Base-by-base conservation (phyloP, 176 grass and related monocot genomes). In the Ananas comosus region DNA sequence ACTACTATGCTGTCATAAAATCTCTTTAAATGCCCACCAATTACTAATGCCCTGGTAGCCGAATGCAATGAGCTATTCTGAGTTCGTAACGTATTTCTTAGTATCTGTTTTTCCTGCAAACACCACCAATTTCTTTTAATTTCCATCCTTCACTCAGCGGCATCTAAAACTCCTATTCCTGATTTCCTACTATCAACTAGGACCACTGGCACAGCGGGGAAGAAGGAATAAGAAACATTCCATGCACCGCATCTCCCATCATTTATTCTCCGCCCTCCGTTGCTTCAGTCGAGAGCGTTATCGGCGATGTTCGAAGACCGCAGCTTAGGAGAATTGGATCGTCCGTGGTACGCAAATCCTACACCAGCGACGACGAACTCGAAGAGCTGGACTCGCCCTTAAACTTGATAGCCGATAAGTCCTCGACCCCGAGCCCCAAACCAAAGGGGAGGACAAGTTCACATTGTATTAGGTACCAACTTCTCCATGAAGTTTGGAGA, bases 341-440 rank as follows among this genome's bases (percentile, higher is more conserved):
- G 4, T 84, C 85, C 76, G 79, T 89, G 64, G 75, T 81, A 65
- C 79, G 81, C 16, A 92, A 80, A 76, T 80, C 85, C 24, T 89
- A 96, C 76, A 87, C 83, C 33, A 96, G 92, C 11, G 92, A 96
- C 2, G 86, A 96, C 0, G 88, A 96, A 1, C 78, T 96, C 54
- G 86, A 92, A 3, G 83, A 83, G 57, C 78, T 96, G 1, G 76
- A 80, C 68, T 76, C 53, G 8, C 92, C 88, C 12, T 66, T 96
- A 52, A 21, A 53, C 11, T 83, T 81, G 16, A 80, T 96, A 12
- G 85, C 83, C 11, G 83, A 96, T 5, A 86, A 59, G 79, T 61
- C 9, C 21, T 61, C 56, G 21, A 61, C 16, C 56, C 56, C 56
- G 9, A 22, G 21, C 16, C 17, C 56, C 56, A 61, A 61, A 19